Evolutionary conservation across 2,329 filamentous ascomycete genomes (phyloP), one percentile per base, ranked within the genome.

Genomic region (Aspergillus sp.): DNA sequence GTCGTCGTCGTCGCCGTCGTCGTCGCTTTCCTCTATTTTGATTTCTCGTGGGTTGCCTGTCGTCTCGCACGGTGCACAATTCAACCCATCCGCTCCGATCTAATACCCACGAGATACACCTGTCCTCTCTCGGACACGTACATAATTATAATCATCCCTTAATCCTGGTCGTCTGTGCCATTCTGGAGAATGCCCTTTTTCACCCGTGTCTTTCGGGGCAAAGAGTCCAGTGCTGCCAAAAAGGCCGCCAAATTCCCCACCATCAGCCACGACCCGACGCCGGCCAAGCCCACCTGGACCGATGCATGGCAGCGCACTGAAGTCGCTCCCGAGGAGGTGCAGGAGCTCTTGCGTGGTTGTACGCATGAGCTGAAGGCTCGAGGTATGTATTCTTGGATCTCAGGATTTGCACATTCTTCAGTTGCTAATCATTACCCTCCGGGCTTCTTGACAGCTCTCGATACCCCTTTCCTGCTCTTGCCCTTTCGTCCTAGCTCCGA

Each of bases 401-500:
- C 19, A 1, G 19, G 19, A 19, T 19, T 19, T 48, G 50, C 52
- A 54, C 58, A 62, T 60, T 55, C 52, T 51, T 51, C 55, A 50
- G 49, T 8, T 56, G 57, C 62, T 65, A 56, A 65, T 65, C 56
- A 55, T 57, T 59, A 45, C 52, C 29, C 42, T 57, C 42, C 46
- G 19, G 19, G 19, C 45, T 42, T 47, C 12, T 36, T 49, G 43
- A 44, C 57, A 94, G 89, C 84, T 55, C 83, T 97, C 60, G 85
- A 96, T 65, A 83, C 85, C 50, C 93, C 93, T 1, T 97, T 98
- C 67, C 79, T 97, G 29, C 82, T 98, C 6, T 79, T 98, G 3
- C 93, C 93, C 8, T 98, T 96, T 70, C 85, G 93, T 58, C 93
- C 91, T 26, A 88, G 87, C 29, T 93, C 90, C 53, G 89, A 98